These are phyloP conservation scores for Patellifolia procumbens DNA, from an alignment of 179 eudicot species.

Conservation along the genomic window DNA sequence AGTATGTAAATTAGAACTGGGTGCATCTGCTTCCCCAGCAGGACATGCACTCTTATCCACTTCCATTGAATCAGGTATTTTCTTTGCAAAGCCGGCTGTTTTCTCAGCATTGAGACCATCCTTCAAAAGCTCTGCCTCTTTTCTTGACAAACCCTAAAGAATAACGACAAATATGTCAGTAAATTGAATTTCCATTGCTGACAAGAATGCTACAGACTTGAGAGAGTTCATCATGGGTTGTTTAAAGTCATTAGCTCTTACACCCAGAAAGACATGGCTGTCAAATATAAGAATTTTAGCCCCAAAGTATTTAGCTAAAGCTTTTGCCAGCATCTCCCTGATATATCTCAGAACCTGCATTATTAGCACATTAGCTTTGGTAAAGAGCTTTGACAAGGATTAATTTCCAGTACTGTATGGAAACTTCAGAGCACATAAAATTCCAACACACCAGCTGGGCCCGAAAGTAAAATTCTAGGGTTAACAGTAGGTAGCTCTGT, in stretches of 20 bases:
- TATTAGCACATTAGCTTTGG: slow-evolving; percentile 13
- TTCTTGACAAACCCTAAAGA: slow-evolving; percentile 57
- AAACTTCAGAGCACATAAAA: neutral
- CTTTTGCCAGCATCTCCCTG: slow-evolving; percentile 94
- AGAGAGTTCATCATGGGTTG: neutral
- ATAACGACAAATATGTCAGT: neutral
- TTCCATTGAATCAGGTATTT: slow-evolving; percentile 47
- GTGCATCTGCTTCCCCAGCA: slow-evolving; percentile 51
- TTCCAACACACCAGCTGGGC: slow-evolving; percentile 73
- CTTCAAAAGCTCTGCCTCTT: slow-evolving; percentile 69
- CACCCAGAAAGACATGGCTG: slow-evolving; percentile 72
- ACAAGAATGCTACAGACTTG: slow-evolving; percentile 11
- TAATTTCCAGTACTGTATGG: no score
- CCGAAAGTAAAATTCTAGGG: slow-evolving; percentile 90
- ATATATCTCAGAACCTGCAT: slow-evolving; percentile 91
- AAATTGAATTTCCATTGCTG: neutral
- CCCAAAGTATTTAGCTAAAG: slow-evolving; percentile 77
- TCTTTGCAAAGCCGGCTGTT: slow-evolving; percentile 42
- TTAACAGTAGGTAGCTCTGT: slow-evolving; percentile 83
- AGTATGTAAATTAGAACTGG: slow-evolving; percentile 43
- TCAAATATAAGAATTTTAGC: slow-evolving; percentile 95
- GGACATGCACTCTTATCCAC: slow-evolving; percentile 35
- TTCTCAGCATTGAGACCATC: slow-evolving; percentile 59
- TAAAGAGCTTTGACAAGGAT: slow-evolving; percentile 10
- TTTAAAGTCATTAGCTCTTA: slow-evolving; percentile 40